These are phyloP conservation scores for Colletotrichum gloeosporioides DNA, from an alignment of 2,329 filamentous ascomycete genomes.

Conservation along the genomic window DNA sequence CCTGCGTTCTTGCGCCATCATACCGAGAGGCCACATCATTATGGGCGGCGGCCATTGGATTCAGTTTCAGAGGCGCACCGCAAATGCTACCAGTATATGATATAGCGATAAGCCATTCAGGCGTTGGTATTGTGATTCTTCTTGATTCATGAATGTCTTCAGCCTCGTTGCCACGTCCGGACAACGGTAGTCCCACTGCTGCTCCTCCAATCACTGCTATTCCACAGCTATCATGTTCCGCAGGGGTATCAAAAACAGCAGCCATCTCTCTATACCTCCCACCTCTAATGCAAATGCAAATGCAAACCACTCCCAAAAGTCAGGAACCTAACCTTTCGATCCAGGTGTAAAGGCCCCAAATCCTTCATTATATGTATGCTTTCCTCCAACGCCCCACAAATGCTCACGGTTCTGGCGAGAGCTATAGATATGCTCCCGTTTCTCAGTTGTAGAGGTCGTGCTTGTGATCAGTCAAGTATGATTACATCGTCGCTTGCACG, in stretches of 20 bases:
- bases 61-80: not conserved
- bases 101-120: not conserved
- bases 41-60: not conserved
- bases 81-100: not conserved
- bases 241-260: not conserved
- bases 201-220: not conserved
- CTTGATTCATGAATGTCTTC: not conserved
- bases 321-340: not conserved
- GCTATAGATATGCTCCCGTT: not conserved
- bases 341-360: not conserved
- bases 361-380: not conserved
- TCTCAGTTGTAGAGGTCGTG: not conserved
- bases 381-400: not conserved
- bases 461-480: conserved; percentile 32
- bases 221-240: not conserved
- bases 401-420: not conserved
- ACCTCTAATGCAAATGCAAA: not conserved
- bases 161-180: not conserved
- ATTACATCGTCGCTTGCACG: conserved; percentile 32
- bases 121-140: not conserved
- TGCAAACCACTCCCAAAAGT: not conserved
- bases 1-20: not conserved
- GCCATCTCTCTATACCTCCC: not conserved
- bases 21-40: not conserved
- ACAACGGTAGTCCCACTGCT: not conserved